Evolutionary conservation across 2,329 filamentous ascomycete species (phyloP).

Genomic region (Epicoccum nigrum): DNA sequence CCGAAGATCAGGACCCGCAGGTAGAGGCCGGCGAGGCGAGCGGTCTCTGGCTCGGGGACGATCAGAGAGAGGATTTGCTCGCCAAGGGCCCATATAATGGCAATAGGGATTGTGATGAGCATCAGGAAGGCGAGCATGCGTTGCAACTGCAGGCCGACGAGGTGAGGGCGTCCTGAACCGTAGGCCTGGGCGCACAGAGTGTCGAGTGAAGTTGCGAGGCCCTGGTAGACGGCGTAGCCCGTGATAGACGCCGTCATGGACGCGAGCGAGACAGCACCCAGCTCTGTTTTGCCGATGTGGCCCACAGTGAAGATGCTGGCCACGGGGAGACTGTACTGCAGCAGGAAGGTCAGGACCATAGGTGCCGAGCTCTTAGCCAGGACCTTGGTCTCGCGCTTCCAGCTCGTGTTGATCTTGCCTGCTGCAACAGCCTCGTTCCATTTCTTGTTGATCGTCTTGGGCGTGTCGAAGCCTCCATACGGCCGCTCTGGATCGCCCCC

Average conservation of each 20-base stretch:
- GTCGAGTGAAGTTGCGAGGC: constrained; percentile 88
- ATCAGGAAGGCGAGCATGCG: constrained; percentile 81
- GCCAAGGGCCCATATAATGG: constrained; percentile 71
- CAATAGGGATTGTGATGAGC: constrained; percentile 73
- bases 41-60: constrained; percentile 74
- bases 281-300: constrained; percentile 56
- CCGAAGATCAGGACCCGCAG: constrained; percentile 72
- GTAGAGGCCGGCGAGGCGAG: constrained; percentile 74
- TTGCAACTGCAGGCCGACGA: constrained; percentile 84
- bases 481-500: constrained; percentile 46
- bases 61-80: constrained; percentile 67
- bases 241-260: constrained; percentile 58
- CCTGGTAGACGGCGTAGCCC: constrained; percentile 56
- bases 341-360: constrained; percentile 55
- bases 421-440: constrained; percentile 76
- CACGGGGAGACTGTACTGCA: constrained; percentile 57
- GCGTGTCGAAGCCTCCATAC: constrained; percentile 56
- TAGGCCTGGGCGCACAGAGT: constrained; percentile 94
- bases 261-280: constrained; percentile 56
- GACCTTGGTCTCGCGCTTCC: constrained; percentile 87
- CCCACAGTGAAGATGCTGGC: constrained; percentile 57
- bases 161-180: constrained; percentile 84
- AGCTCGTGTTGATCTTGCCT: constrained; percentile 85
- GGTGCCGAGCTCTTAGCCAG: constrained; percentile 61
- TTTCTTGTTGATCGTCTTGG: constrained; percentile 51